Base-by-base conservation (phyloP, 768 basidiomycete species). In the Termitomyces sp. region DNA sequence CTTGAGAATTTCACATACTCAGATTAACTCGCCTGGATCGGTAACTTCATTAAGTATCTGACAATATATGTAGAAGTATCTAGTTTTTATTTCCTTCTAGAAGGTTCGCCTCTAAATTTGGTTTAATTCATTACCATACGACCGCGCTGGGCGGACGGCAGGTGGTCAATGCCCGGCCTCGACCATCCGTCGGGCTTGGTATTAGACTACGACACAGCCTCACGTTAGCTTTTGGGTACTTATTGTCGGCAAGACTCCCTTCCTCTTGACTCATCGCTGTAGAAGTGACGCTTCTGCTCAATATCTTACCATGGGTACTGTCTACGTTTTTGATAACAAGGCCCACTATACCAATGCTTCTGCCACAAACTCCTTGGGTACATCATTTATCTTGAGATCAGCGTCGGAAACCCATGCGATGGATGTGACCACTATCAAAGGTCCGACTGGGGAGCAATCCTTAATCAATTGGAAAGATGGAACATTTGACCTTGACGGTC, bases 401-500 rank as follows among this genome's bases (percentile, higher is more conserved):
- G 16, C 5, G 14, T 9, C 32, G 22, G 14, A 2, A 16, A 9
- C 47, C n/a, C 22, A 22, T 16, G 32, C 22, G 32, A 26, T 4
- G 2, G 31, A 49, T n/a, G 18, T 24, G 0, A 60, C 59, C 12
- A 37, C 9, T 14, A 13, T 54, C n/a, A 14, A 24, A n/a, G 22
- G 47, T 12, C 59, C 56, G 24, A 26, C 24, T 22, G 47, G 32
- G 26, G 18, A 22, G 5, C 39, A 57, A 20, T 39, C 4, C n/a
- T 20, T 18, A 8, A 57, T 57, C 12, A 12, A 42, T 13, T 57
- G 59, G 56, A 3, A 27, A 41, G 39, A 44, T 1, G 12, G 10
- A 13, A 22, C 52, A 27, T 55, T 61, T 46, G 34, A 61, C 16
- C 24, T 61, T 10, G 42, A 53, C 7, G 53, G 48, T 4, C 37